Conservation (phyloP, 2,329 filamentous ascomycete genomes). For the Colletotrichum sp. region DNA sequence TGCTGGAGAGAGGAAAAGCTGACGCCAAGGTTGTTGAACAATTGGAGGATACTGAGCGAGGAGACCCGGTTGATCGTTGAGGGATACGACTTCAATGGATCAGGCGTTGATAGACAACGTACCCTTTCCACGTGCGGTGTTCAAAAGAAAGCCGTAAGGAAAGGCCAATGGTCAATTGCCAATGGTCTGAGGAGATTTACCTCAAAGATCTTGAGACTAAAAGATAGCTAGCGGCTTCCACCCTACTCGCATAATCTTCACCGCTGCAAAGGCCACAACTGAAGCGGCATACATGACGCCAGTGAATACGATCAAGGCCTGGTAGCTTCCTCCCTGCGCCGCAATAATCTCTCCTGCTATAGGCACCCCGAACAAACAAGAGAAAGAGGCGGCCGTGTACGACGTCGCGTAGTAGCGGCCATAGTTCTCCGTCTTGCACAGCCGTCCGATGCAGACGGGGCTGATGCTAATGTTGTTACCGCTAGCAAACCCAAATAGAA, state of each 20-base stretch:
- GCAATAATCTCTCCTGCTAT: slow-evolving; percentile 70
- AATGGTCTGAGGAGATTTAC: too few species aligned
- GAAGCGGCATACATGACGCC: slow-evolving; percentile 63
- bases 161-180: too few species aligned
- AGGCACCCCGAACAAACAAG: slow-evolving; percentile 73
- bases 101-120: too few species aligned
- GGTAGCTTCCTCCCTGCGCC: slow-evolving; percentile 62
- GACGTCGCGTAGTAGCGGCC: slow-evolving; percentile 85
- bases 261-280: slow-evolving; percentile 58
- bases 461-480: slow-evolving; percentile 83
- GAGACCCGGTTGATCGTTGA: too few species aligned
- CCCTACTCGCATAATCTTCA: slow-evolving; percentile 49
- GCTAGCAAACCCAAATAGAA: slow-evolving; percentile 82
- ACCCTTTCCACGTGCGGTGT: too few species aligned
- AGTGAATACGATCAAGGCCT: slow-evolving; percentile 72
- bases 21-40: not conserved
- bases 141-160: too few species aligned
- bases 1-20: not conserved
- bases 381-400: slow-evolving; percentile 82
- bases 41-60: not conserved
- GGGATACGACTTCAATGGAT: too few species aligned
- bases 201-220: not conserved
- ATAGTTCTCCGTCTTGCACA: slow-evolving; percentile 83
- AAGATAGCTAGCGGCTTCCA: slow-evolving; percentile 14
- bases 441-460: slow-evolving; percentile 81